Evolutionary conservation across 1,284 basidiomycete species (phyloP), one percentile per base, ranked within the genome.

Genomic region (Microbotryum scabiosae): DNA sequence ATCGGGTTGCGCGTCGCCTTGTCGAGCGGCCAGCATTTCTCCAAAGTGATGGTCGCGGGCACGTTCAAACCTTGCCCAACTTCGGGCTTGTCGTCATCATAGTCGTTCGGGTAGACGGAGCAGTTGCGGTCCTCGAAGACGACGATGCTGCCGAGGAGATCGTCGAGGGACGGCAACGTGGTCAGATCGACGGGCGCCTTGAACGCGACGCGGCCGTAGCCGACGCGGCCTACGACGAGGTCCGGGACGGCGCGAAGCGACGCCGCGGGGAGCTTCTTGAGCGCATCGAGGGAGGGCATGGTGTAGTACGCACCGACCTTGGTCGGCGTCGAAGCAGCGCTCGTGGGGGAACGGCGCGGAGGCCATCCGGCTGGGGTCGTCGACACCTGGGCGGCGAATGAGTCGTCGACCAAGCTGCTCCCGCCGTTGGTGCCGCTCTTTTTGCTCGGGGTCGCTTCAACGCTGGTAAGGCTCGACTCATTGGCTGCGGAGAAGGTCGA

Each of bases 111-210:
- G 75, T 98, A 98, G 54, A 98, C 91, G 60, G 84, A 85, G 71
- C 89, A 88, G 74, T 96, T 90, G 78, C 89, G 88, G 73, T 90
- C 85, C 62, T 91, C 87, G 73, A 99, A 92, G 56, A 86, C 82
- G 46, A 98, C 84, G 63, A 92, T 81, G 59, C 85, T 84, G n/a
- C 93, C 96, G 6, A 91, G 80, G 36, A 98, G 81, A 58, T 86
- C 85, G 26, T 84, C 82, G 50, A 98, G 82, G 70, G 86, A 87
- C 21, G 84, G 79, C 54, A 97, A 79, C 25, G 85, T 85, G 21
- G 92, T 97, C 59, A 98, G 82, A 74, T 98, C 92, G 59, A 98
- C 94, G 0, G 90, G 84, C 62, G 91, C 85, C 51, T 91, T 78
- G 81, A 97, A 98, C 49, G 84, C 82, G 69, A 98, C 86, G 74